Conservation (phyloP, 306 rosid genomes). For the Cucurbita moschata region DNA sequence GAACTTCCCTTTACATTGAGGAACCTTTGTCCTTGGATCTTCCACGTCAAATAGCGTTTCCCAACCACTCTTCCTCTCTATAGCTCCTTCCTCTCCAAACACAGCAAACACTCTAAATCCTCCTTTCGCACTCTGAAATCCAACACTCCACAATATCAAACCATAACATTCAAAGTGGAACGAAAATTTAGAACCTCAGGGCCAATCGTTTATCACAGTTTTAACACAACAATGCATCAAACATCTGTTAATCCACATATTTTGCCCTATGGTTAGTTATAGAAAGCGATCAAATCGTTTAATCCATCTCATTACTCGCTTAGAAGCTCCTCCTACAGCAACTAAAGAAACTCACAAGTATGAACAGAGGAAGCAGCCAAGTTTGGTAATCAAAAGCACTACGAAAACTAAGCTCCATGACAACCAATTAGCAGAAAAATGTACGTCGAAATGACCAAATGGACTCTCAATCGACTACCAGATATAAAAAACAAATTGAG, state of each 20-base stretch:
- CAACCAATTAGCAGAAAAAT: background rate
- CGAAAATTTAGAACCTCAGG: background rate
- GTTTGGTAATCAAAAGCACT: background rate
- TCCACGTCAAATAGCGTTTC: constrained; percentile 81
- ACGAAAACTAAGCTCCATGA: background rate
- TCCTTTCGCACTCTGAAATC: constrained; percentile 59
- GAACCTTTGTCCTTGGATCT: constrained; percentile 77
- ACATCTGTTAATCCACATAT: background rate
- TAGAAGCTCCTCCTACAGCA: background rate
- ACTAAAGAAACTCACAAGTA: background rate
- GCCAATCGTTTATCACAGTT: background rate
- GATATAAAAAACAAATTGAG: background rate
- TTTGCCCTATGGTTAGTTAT: no score
- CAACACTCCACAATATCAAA: constrained; percentile 4
- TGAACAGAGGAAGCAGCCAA: no score
- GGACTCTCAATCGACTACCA: background rate
- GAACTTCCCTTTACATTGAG: constrained; percentile 59
- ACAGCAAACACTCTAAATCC: constrained; percentile 69
- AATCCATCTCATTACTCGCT: background rate
- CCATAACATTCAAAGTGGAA: background rate
- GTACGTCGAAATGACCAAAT: background rate
- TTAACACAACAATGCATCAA: background rate
- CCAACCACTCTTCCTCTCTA: constrained; percentile 66
- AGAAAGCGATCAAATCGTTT: background rate
- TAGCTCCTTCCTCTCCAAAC: constrained; percentile 43